Evolutionary conservation across 2,329 filamentous ascomycete species (phyloP), one percentile per base, ranked within the genome.

Genomic region (Penicillium polonicum): DNA sequence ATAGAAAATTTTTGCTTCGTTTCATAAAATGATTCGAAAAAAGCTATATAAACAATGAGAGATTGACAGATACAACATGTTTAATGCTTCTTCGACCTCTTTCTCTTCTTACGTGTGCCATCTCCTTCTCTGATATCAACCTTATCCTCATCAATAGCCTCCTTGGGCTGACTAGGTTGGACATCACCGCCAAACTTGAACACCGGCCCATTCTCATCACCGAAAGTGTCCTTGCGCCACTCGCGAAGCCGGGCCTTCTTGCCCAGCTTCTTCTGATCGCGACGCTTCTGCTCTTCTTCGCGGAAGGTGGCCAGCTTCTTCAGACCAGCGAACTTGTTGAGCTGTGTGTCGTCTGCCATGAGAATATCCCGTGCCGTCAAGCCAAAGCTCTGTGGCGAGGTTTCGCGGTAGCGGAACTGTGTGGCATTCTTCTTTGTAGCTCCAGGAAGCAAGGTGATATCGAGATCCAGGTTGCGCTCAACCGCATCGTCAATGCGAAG

Each of bases 261-360:
- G 63, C 91, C 89, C 31, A 97, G 82, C 67, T 85, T 84, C 82
- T 96, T 96, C 78, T 87, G 86, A 71, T 99, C 94, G 68, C 88
- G 89, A 65, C 84, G 83, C 82, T 97, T 97, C 83, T 95, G 94
- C 68, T 92, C 90, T 3, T 82, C 80, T 72, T 97, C 92, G 56
- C 94, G 85, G 80, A 94, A 99, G 5, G 90, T 82, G 5, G 93
- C 92, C 59, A 97, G 84, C 79, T 97, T 97, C 83, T 99, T 99
- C 69, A 99, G 80, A 7, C 94, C 93, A 5, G 88, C 93, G 70
- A 89, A 99, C 64, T 92, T 83, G 75, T 99, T 99, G 63, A 99
- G 85, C 53, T 88, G 86, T 46, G 85, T 80, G 77, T 99, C 94
- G 44, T 88, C 89, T 0, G 92, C 91, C 64, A 96, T 91, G 35